These are phyloP conservation scores for Solanum hybrid DNA, from an alignment of 305 asterid genomes.

Conservation along the genomic window DNA sequence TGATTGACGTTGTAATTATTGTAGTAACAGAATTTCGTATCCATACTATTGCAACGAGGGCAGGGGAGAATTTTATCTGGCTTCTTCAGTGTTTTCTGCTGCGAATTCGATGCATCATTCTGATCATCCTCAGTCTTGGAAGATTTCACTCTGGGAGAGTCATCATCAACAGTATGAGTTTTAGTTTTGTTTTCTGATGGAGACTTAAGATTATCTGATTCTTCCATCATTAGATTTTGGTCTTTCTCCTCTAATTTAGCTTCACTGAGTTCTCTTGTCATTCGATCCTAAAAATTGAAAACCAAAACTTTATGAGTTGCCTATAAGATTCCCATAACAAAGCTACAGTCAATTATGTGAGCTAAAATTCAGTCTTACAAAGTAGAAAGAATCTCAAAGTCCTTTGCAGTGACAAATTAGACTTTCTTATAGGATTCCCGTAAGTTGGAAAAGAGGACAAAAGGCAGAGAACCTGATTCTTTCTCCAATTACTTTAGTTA, in stretches of 20 bases:
- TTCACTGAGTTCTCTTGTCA: conserved; percentile 17
- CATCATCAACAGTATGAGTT: conserved; percentile 28
- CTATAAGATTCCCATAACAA: neutral
- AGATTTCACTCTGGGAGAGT: conserved; percentile 11
- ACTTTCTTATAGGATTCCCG: neutral
- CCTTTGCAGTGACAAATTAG: neutral
- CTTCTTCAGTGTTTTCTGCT: conserved; percentile 50
- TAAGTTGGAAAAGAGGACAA: neutral
- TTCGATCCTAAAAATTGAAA: conserved; percentile 29
- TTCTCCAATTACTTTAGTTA: neutral
- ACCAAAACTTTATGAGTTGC: conserved; percentile 6
- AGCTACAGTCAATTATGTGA: neutral
- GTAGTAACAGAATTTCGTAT: conserved; percentile 84
- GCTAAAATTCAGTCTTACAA: neutral
- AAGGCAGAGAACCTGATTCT: neutral
- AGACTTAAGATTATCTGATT: conserved; percentile 11
- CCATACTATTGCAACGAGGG: conserved; percentile 91
- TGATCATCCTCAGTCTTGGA: conserved; percentile 25
- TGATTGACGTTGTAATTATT: conserved; percentile 75
- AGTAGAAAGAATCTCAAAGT: neutral
- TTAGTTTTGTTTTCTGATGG: conserved; percentile 18
- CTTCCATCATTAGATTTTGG: conserved; percentile 16
- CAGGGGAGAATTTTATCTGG: conserved; percentile 85
- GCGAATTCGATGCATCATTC: conserved; percentile 22
- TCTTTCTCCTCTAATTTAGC: conserved; percentile 14